Evolutionary conservation across 164 flowering plant genomes (phyloP), one percentile per base, ranked within the genome.

Genomic region (Vitis riparia): DNA sequence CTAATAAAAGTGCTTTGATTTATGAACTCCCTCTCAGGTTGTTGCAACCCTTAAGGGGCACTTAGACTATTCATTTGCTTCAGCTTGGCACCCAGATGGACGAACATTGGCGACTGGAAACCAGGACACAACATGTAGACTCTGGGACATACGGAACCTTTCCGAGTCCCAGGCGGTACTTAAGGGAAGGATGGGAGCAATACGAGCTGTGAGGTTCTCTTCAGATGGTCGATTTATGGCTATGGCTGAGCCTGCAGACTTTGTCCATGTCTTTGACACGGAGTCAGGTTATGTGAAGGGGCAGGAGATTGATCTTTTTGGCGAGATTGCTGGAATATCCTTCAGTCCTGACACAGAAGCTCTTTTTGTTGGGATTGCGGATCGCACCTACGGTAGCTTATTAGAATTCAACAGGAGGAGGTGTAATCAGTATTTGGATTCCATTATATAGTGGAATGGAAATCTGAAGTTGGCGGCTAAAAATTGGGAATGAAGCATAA

Each of bases 81-180:
- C 99, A 6, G 97, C 97, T 2, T 94, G 99, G 99, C 97, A 92
- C 73, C 99, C 97, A 1, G 85, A 89, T 78, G 97, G 99, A 14
- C 71, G 66, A 14, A 83, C 88, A 19, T 75, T 94, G 61, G 99
- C 99, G 2, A 92, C 99, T 32, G 97, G 99, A 27, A 94, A 90
- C 71, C 99, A 94, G 66, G 97, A 94, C 78, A 92, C 86, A 2
- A 91, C 99, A 0, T 94, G 99, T 84, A 79, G 99, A 71, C 77
- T 94, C 16, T 94, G 99, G 97, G 99, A 94, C 71, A 77, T 91
- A 52, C 82, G 99, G 71, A 94, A 94, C 64, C 68, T 80, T 6
- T 91, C 93, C 2, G 32, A 84, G 70, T 90, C 95, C 27, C n/a
- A 91, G 10, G 78, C 81, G 10, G 91, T 94, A 2, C 76, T 94